Conservation (phyloP, 192 early-diverging fungal genomes). For the Coemansia erecta region DNA sequence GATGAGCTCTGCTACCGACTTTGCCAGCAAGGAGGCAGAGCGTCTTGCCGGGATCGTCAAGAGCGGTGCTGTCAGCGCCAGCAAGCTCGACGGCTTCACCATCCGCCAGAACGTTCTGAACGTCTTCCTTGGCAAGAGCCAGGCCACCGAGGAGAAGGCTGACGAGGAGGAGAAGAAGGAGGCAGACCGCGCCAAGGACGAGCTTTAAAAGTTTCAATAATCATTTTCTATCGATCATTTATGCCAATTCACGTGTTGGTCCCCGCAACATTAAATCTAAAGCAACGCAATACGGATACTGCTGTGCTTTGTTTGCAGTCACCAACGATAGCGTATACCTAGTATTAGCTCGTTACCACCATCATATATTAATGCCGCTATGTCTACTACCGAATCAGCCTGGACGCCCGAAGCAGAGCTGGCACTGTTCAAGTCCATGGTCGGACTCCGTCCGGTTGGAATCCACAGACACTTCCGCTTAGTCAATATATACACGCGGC, state of each 20-base stretch:
- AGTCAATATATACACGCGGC: conserved; percentile 46
- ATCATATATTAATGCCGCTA: conserved; percentile 1
- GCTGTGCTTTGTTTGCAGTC: too few species aligned
- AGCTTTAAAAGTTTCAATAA: conserved; percentile 31
- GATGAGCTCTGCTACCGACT: conserved; percentile 65
- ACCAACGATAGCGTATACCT: too few species aligned
- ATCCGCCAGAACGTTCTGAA: conserved; percentile 85
- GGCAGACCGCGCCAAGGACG: conserved; percentile 44
- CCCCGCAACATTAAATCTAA: too few species aligned
- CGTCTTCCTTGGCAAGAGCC: conserved; percentile 47
- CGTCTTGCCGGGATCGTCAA: conserved; percentile 78
- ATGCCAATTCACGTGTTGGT: too few species aligned
- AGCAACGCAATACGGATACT: too few species aligned
- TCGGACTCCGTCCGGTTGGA: conserved; percentile 46
- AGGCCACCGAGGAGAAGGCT: conserved; percentile 21
- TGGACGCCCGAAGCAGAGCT: conserved; percentile 48
- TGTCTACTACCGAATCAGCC: background rate
- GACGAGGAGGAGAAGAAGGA: conserved; percentile 21
- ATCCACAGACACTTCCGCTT: conserved; percentile 51
- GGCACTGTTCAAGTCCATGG: conserved; percentile 45
- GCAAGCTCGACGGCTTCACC: conserved; percentile 81
- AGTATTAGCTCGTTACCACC: background rate
- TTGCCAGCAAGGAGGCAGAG: conserved; percentile 73
- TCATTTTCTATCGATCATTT: background rate
- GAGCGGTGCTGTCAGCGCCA: conserved; percentile 61